These are phyloP conservation scores for Septoria petroselini DNA, from an alignment of 2,329 filamentous ascomycete species.

Conservation along the genomic window DNA sequence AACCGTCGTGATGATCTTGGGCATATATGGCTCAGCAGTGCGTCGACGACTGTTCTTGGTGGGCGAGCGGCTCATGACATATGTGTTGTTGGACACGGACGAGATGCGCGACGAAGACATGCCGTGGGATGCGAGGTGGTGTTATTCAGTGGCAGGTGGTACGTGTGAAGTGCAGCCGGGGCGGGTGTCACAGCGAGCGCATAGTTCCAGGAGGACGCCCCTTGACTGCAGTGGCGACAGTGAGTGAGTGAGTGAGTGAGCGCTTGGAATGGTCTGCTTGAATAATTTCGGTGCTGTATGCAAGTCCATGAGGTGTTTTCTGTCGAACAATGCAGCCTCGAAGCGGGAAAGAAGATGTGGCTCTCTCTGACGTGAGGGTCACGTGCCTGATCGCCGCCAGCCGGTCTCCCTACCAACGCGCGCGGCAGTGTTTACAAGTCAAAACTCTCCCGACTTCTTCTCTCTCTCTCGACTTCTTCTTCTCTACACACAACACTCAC, in stretches of 20 bases:
- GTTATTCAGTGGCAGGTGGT: background rate
- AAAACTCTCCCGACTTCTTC: constrained; percentile 7
- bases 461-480: constrained; percentile 7
- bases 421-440: background rate
- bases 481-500: constrained; percentile 32
- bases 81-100: constrained; percentile 63
- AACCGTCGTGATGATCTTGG: constrained; percentile 66
- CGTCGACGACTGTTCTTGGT: constrained; percentile 58
- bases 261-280: background rate
- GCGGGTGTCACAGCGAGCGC: constrained; percentile 10
- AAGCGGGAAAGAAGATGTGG: background rate
- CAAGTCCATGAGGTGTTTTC: too few species aligned
- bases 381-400: too few species aligned
- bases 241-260: too few species aligned
- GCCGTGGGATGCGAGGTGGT: constrained; percentile 4
- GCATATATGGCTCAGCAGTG: constrained; percentile 72
- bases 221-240: background rate
- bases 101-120: constrained; percentile 35
- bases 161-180: background rate
- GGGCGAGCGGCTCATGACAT: constrained; percentile 86
- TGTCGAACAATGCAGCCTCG: too few species aligned
- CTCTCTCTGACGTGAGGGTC: too few species aligned
- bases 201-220: constrained; percentile 1
- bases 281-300: background rate
- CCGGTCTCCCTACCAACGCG: background rate